Conservation (phyloP, 1,284 basidiomycete genomes). For the Cryptococcus sp. region DNA sequence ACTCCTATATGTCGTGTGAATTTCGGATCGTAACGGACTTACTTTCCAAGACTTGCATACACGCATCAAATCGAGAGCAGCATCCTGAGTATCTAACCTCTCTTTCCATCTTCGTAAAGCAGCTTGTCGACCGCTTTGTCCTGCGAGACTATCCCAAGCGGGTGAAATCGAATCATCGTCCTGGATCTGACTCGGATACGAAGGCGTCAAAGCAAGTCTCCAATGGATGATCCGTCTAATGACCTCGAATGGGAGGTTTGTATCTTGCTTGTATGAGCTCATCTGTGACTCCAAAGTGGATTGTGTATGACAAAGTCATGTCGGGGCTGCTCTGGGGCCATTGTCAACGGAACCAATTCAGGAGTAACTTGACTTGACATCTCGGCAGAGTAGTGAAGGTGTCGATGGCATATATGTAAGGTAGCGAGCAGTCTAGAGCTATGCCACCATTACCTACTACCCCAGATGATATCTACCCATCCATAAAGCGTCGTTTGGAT, state of each 20-base stretch:
- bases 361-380: too few species aligned
- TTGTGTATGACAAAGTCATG: too few species aligned
- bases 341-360: too few species aligned
- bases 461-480: neutral
- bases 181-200: constrained; percentile 8
- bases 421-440: too few species aligned
- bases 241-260: constrained; percentile 24
- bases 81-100: constrained; percentile 16
- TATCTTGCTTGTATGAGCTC: too few species aligned
- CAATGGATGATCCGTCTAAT: constrained; percentile 30
- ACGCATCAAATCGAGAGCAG: constrained; percentile 52
- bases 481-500: constrained; percentile 53
- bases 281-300: too few species aligned
- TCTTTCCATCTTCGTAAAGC: constrained; percentile 11
- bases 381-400: too few species aligned
- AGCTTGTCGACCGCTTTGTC: constrained; percentile 13
- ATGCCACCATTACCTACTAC: neutral
- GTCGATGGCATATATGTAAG: too few species aligned
- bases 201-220: constrained; percentile 20
- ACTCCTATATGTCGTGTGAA: neutral
- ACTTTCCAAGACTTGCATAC: constrained; percentile 72
- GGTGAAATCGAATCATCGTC: neutral
- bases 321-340: too few species aligned
- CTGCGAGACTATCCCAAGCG: constrained; percentile 28
- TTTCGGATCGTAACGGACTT: constrained; percentile 42